Evolutionary conservation across 805 yeast genomes (phyloP), one percentile per base, ranked within the genome.

Genomic region (Candida ipomoeae): DNA sequence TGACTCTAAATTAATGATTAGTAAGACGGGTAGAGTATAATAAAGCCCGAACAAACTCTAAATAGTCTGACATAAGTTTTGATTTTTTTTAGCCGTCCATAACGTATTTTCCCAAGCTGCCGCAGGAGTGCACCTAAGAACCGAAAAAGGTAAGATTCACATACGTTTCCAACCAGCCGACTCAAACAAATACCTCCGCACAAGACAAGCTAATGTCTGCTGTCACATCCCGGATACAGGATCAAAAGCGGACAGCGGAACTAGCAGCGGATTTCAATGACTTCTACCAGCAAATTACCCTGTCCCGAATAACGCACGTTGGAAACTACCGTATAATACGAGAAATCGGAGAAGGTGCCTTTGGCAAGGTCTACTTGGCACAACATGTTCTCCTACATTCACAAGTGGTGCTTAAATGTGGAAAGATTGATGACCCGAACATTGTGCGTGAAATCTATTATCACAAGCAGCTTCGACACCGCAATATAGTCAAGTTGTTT

Each of bases 361-460:
- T 90, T 75, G 97, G 98, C 7, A 87, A 87, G 62, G 96, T 90
- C 1, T 94, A 85, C 64, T 70, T 92, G 31, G 98, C 97, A 1
- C 74, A 74, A 35, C 98, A 92, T 61, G 77, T 78, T 46, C 73
- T 90, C 42, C 79, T 96, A 10, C 82, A 83, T 48, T 74, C 82
- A n/a, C 84, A 66, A 52, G 81, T 92, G 2, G 98, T 94, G 15
- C 68, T 94, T 54, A 92, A 92, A 61, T 86, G 89, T 39, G 92
- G 96, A 7, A 70, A 75, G 13, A 82, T 84, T 51, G 80, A 79
- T 43, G 96, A 89, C 62, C 90, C 95, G 32, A 89, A 91, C 61
- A 77, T 92, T 20, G 96, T 91, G 36, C 73, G 97, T 49, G 99
- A 92, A 60, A 89, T 89, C 31, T 89, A 87, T 62, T 94, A 89